These are phyloP conservation scores for Monilinia laxa DNA, from an alignment of 2,329 filamentous ascomycete genomes.

Conservation along the genomic window DNA sequence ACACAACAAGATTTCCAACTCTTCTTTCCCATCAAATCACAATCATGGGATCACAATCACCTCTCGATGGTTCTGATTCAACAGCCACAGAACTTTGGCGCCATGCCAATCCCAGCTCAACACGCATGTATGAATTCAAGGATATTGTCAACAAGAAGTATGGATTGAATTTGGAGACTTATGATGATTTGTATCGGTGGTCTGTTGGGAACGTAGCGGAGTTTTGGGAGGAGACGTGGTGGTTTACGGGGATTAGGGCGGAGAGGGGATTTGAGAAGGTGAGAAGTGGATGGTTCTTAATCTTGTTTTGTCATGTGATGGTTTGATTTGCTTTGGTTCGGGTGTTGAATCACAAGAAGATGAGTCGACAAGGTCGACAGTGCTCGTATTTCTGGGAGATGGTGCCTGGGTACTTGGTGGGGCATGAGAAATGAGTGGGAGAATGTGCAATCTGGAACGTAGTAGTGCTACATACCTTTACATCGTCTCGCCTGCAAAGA, in stretches of 20 bases:
- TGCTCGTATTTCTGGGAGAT: neutral
- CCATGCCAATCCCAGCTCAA: constrained; percentile 64
- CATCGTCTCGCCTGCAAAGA: neutral
- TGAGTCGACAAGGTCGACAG: constrained; percentile 5
- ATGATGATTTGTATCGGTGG: constrained; percentile 80
- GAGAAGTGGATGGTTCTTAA: constrained; percentile 31
- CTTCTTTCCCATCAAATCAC: neutral
- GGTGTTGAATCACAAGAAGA: neutral
- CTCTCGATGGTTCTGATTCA: neutral
- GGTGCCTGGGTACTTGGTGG: neutral
- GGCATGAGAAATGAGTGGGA: neutral
- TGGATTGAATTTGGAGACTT: constrained; percentile 59
- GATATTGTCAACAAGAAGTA: constrained; percentile 68
- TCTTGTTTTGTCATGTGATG: constrained; percentile 21
- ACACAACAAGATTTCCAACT: neutral
- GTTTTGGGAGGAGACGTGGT: constrained; percentile 87
- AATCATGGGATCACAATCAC: constrained; percentile 4
- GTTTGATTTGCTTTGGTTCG: neutral
- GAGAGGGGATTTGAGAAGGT: constrained; percentile 63
- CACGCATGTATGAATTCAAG: constrained; percentile 72
- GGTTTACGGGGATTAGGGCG: constrained; percentile 73
- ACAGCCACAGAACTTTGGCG: constrained; percentile 61
- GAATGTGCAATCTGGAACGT: neutral
- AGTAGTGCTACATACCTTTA: constrained; percentile 10
- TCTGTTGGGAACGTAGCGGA: constrained; percentile 71